A percentile compares a stretch with the other conserved stretches of the same genome.
phyloP scores from a whole-genome alignment of 139 green algal species.

The Closterium sp. region DNA sequence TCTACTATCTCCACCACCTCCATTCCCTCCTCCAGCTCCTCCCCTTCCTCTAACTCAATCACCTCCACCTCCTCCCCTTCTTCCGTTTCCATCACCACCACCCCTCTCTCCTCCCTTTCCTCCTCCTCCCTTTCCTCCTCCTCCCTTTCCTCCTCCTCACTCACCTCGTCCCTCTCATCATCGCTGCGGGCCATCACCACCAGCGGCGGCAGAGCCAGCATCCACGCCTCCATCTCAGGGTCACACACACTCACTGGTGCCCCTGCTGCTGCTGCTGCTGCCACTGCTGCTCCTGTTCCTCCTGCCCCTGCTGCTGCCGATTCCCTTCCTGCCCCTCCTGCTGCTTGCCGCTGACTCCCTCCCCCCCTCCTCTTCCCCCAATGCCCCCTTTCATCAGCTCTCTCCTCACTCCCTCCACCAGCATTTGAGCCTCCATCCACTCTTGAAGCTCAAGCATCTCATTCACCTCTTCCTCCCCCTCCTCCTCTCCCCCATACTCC shows the following conservation, averaged over 20 bases:
- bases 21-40: neutral
- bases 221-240: neutral
- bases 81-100: neutral
- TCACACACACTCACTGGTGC: neutral
- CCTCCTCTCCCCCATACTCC: constrained; percentile 23
- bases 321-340: neutral
- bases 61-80: constrained; percentile 4
- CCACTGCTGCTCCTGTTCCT: neutral
- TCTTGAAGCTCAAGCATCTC: constrained; percentile 12
- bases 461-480: constrained; percentile 12
- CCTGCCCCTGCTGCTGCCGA: neutral
- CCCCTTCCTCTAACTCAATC: neutral
- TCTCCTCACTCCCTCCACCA: constrained; percentile 20
- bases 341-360: neutral
- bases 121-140: neutral
- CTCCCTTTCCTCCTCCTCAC: constrained; percentile 24
- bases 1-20: neutral
- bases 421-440: constrained; percentile 27
- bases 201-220: neutral
- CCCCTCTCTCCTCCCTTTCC: constrained; percentile 2
- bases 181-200: neutral
- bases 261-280: neutral
- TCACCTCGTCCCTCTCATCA: neutral
- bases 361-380: neutral
- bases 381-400: neutral